Percentiles rank a stretch among this genome's conserved stretches.
Conservation (phyloP, 2,329 filamentous ascomycete species). For the Apiospora sp. region DNA sequence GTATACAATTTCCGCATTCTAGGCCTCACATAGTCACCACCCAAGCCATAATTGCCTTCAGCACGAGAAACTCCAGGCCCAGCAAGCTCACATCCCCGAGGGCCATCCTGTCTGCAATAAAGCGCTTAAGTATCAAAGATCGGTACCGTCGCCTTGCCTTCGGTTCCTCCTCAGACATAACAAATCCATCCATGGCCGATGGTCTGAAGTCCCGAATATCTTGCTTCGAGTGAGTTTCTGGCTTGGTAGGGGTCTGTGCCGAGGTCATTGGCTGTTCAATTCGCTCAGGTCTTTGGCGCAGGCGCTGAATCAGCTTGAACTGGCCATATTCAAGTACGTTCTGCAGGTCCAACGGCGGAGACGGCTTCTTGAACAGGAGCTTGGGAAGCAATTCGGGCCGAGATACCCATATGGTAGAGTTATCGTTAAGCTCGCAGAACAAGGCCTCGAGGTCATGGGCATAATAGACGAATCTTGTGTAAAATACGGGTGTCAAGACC, state of each 20-base stretch:
- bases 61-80: slow-evolving; percentile 42
- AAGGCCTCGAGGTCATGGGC: slow-evolving; percentile 68
- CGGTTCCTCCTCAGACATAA: slow-evolving; percentile 46
- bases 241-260: slow-evolving; percentile 33
- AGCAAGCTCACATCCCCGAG: slow-evolving; percentile 47
- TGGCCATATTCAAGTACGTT: slow-evolving; percentile 48
- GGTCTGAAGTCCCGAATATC: slow-evolving; percentile 58
- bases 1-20: neutral
- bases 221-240: slow-evolving; percentile 30
- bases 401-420: slow-evolving; percentile 65
- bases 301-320: slow-evolving; percentile 53
- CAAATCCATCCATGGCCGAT: slow-evolving; percentile 60
- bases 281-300: slow-evolving; percentile 51
- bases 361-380: slow-evolving; percentile 51
- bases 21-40: neutral
- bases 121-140: slow-evolving; percentile 48
- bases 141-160: slow-evolving; percentile 46
- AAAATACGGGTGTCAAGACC: slow-evolving; percentile 71
- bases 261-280: slow-evolving; percentile 53
- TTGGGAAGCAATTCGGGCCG: slow-evolving; percentile 59
- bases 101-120: slow-evolving; percentile 53
- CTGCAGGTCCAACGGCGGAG: slow-evolving; percentile 45
- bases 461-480: slow-evolving; percentile 71
- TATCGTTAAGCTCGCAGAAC: slow-evolving; percentile 66
- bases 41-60: slow-evolving; percentile 47